Conservation (phyloP, 2,329 filamentous ascomycete species). For the Cladosporium halotolerans region DNA sequence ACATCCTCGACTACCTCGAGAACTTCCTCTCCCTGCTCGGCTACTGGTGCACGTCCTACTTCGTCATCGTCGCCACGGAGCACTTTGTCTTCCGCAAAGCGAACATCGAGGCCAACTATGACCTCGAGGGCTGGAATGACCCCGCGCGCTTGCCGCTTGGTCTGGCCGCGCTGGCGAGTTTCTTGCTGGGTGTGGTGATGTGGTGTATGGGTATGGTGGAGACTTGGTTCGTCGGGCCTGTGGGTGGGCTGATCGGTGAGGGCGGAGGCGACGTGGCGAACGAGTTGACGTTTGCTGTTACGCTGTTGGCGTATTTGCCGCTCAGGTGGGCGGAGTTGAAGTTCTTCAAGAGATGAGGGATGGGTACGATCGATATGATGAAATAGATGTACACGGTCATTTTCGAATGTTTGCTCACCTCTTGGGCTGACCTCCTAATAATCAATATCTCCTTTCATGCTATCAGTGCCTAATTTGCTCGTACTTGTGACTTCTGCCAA, state of each 20-base stretch:
- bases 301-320: constrained; percentile 43
- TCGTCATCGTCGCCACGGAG: constrained; percentile 41
- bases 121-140: constrained; percentile 42
- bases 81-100: constrained; percentile 40
- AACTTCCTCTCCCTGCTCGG: constrained; percentile 43
- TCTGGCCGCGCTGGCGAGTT: constrained; percentile 35
- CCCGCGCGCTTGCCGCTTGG: constrained; percentile 38
- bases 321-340: constrained; percentile 45
- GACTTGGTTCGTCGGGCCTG: constrained; percentile 44
- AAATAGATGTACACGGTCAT: no score
- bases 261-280: constrained; percentile 53
- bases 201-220: constrained; percentile 45
- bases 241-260: constrained; percentile 51
- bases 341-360: constrained; percentile 34
- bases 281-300: constrained; percentile 47
- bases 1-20: constrained; percentile 37
- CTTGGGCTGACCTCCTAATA: no score
- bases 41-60: constrained; percentile 44
- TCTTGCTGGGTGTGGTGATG: constrained; percentile 34
- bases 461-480: no score
- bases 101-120: constrained; percentile 34
- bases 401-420: no score
- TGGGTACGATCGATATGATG: not conserved
- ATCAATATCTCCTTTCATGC: no score
- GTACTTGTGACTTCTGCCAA: no score